Conservation (phyloP, 805 yeast species). For the Myxozyma vanderwaltii region DNA sequence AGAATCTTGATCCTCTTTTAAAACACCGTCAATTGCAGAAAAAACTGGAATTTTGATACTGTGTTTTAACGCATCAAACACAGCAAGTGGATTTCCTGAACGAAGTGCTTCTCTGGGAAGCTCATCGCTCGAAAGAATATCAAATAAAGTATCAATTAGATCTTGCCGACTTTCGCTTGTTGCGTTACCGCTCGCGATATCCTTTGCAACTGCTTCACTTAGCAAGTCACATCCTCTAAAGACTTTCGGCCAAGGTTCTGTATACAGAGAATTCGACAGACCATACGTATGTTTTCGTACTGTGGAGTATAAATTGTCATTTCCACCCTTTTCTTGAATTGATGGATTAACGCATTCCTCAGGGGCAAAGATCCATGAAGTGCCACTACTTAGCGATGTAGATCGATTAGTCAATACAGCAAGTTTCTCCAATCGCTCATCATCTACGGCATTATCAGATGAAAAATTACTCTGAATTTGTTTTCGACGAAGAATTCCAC, state of each 20-base stretch:
- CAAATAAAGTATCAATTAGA: conserved; percentile 56
- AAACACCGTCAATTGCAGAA: conserved; percentile 36
- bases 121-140: conserved; percentile 54
- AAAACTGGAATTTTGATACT: conserved; percentile 77
- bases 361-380: conserved; percentile 24
- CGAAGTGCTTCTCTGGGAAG: conserved; percentile 41
- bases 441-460: not conserved
- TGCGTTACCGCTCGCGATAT: conserved; percentile 13
- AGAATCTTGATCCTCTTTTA: conserved; percentile 2
- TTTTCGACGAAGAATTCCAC: conserved; percentile 49
- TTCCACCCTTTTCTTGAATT: not conserved
- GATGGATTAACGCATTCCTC: conserved; percentile 11
- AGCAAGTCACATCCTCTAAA: conserved; percentile 54
- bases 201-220: conserved; percentile 33
- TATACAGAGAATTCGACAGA: conserved; percentile 66
- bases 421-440: conserved; percentile 23
- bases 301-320: not conserved
- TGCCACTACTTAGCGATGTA: conserved; percentile 18
- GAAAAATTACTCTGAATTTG: conserved; percentile 14
- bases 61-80: conserved; percentile 51
- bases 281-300: conserved; percentile 51
- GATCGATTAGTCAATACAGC: conserved; percentile 41
- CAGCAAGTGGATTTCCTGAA: conserved; percentile 37
- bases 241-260: conserved; percentile 77
- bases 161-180: conserved; percentile 28